phyloP scores from a whole-genome alignment of 768 basidiomycete species.

The Gyrodon lividus region DNA sequence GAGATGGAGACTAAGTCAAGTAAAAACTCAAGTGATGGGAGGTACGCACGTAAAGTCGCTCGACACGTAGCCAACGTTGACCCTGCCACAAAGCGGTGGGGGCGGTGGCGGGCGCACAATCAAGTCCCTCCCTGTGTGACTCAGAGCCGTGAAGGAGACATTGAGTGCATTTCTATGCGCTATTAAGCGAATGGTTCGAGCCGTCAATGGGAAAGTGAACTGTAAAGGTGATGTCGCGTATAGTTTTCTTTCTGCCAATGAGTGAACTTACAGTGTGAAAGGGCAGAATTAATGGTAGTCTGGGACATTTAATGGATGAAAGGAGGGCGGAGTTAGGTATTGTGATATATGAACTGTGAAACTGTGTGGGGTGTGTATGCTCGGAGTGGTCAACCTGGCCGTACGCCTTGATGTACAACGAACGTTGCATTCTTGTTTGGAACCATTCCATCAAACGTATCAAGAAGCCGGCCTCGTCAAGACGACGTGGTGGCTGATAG shows the following conservation, averaged over 20 bases:
- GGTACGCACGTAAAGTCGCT: conserved; percentile 43
- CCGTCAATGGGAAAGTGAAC: conserved; percentile 46
- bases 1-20: background rate
- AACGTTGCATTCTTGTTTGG: conserved; percentile 40
- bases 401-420: conserved; percentile 40
- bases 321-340: conserved; percentile 21
- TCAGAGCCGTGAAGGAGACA: conserved; percentile 41
- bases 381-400: conserved; percentile 29
- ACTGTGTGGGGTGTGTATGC: conserved; percentile 2
- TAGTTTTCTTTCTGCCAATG: background rate
- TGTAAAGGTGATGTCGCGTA: conserved; percentile 15
- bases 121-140: conserved; percentile 27
- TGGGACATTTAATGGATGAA: conserved; percentile 27
- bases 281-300: conserved; percentile 43
- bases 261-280: conserved; percentile 44
- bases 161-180: conserved; percentile 48
- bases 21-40: background rate
- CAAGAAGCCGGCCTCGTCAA: conserved; percentile 44
- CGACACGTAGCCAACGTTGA: conserved; percentile 51
- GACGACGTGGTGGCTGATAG: conserved; percentile 13
- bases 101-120: conserved; percentile 41
- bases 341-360: conserved; percentile 5
- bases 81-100: conserved; percentile 37
- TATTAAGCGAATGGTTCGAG: conserved; percentile 43
- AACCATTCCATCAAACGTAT: conserved; percentile 46